phyloP scores from a whole-genome alignment of 106 monocot species.

The Apostasia shenzhenica region DNA sequence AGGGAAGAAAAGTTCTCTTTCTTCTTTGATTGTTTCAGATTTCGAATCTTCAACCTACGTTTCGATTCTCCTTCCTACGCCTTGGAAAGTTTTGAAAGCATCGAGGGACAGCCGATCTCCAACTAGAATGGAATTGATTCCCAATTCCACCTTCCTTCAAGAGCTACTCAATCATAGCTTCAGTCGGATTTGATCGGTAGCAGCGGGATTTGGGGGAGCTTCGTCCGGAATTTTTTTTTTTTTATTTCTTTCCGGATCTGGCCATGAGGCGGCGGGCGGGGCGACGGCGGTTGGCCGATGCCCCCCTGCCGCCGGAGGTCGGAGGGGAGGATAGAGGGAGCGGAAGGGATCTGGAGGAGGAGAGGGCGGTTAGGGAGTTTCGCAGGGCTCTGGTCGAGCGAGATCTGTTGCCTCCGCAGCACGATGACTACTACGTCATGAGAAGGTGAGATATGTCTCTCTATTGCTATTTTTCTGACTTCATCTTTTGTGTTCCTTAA shows the following conservation, averaged over 20 bases:
- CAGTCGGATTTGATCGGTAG: not conserved
- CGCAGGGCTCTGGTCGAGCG: constrained; percentile 40
- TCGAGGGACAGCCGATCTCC: too few relatives aligned
- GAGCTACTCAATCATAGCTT: not conserved
- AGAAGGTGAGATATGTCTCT: constrained; percentile 14
- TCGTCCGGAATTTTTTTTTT: too few relatives aligned
- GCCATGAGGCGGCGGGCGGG: not conserved
- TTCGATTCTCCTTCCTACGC: too few relatives aligned
- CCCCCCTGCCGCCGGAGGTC: not conserved
- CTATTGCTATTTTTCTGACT: not conserved
- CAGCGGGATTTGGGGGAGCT: not conserved
- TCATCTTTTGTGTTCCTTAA: too few relatives aligned
- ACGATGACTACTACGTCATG: constrained; percentile 68
- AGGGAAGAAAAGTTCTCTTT: too few relatives aligned
- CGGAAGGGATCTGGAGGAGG: constrained; percentile 37
- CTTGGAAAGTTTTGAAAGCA: too few relatives aligned
- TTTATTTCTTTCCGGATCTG: not conserved
- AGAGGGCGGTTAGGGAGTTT: constrained; percentile 36
- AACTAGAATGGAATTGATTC: too few relatives aligned
- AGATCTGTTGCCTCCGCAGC: constrained; percentile 45
- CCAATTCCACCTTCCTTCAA: not conserved
- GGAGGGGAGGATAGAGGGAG: constrained; percentile 5
- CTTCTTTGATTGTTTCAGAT: too few relatives aligned
- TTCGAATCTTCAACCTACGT: too few relatives aligned
- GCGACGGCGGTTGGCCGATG: not conserved